These are phyloP conservation scores for Camellia japonica DNA, from an alignment of 148 eudicot genomes.

Conservation along the genomic window DNA sequence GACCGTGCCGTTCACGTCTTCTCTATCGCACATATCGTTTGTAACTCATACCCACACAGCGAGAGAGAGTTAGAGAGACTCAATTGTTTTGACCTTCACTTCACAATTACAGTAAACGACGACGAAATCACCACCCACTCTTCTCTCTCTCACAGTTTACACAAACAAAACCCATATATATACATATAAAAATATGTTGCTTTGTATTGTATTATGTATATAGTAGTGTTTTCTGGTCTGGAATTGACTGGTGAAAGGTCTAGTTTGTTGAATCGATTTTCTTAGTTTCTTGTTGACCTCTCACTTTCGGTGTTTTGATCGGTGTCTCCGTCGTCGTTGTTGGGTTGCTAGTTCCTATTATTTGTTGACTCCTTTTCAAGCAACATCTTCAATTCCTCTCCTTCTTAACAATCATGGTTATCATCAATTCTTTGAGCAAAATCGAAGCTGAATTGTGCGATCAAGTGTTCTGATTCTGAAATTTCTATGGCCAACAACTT, in stretches of 20 bases:
- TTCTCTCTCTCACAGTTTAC: no score
- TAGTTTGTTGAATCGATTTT: background rate
- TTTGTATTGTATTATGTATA: no score
- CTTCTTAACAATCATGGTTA: conserved; percentile 15
- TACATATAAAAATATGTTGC: no score
- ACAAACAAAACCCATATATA: no score
- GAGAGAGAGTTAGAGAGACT: no score
- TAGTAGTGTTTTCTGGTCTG: background rate
- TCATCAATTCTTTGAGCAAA: conserved; percentile 6
- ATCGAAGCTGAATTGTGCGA: background rate
- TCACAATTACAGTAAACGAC: no score
- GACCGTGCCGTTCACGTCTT: no score
- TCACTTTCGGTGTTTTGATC: conserved; percentile 11
- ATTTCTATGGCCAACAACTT: background rate
- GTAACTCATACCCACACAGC: no score
- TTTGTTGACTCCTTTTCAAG: conserved; percentile 22
- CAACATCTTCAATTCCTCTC: conserved; percentile 9
- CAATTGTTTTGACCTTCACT: no score
- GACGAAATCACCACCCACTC: no score
- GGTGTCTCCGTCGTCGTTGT: conserved; percentile 14
- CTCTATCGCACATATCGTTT: no score
- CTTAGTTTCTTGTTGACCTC: conserved; percentile 8
- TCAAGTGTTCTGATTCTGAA: conserved; percentile 7
- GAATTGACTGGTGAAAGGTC: conserved; percentile 4
- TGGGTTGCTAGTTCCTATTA: conserved; percentile 13